Evolutionary conservation across 176 grass and related monocot species (phyloP).

Genomic region (Musa acuminata): DNA sequence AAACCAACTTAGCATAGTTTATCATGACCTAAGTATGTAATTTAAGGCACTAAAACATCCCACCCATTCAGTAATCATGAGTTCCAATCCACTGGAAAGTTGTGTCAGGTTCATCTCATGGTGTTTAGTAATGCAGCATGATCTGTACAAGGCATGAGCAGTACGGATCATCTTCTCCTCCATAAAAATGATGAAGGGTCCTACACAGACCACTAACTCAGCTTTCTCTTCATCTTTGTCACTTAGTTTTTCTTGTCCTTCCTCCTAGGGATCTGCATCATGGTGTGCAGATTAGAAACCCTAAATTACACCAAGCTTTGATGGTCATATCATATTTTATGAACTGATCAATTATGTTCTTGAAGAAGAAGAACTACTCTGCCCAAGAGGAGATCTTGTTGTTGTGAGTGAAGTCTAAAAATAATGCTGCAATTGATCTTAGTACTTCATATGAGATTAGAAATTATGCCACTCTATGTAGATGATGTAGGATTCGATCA

Average conservation of each 20-base stretch:
- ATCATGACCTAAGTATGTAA: too few relatives aligned
- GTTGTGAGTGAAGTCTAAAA: too few relatives aligned
- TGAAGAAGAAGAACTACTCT: too few relatives aligned
- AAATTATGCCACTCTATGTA: too few relatives aligned
- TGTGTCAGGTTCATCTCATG: neutral
- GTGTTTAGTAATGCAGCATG: neutral
- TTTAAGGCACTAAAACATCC: too few relatives aligned
- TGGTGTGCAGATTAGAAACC: neutral
- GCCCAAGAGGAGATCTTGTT: too few relatives aligned
- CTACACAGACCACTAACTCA: neutral
- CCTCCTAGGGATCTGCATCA: constrained; percentile 2
- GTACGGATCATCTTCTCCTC: neutral
- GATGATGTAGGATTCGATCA: too few relatives aligned
- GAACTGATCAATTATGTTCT: too few relatives aligned
- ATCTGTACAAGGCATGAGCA: neutral
- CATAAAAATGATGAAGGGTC: neutral
- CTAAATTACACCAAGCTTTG: neutral
- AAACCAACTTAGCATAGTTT: too few relatives aligned
- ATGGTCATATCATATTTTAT: too few relatives aligned
- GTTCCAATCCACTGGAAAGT: neutral
- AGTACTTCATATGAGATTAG: too few relatives aligned
- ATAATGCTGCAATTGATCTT: too few relatives aligned
- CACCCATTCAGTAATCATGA: neutral
- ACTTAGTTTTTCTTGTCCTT: neutral
- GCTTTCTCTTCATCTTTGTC: neutral